Conservation (phyloP, 2,329 filamentous ascomycete species). For the Diplocarpon rosae region DNA sequence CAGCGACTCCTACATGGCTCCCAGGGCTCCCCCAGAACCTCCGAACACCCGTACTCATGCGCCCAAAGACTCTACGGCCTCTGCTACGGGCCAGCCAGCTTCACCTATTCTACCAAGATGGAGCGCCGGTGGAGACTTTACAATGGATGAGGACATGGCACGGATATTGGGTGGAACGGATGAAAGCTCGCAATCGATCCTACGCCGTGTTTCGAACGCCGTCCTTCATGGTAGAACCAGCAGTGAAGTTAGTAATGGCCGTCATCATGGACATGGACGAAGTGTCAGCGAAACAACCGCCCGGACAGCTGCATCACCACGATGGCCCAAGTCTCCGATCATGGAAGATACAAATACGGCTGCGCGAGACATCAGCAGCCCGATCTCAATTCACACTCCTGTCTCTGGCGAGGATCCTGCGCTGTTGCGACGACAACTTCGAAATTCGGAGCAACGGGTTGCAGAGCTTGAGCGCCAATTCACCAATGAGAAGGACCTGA, state of each 20-base stretch:
- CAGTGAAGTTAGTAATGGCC: slow-evolving; percentile 48
- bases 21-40: slow-evolving; percentile 26
- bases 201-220: slow-evolving; percentile 84
- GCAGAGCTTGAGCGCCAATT: slow-evolving; percentile 79
- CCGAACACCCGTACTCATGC: slow-evolving; percentile 10
- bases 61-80: slow-evolving; percentile 38
- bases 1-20: slow-evolving; percentile 27
- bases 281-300: slow-evolving; percentile 59
- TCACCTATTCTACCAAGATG: slow-evolving; percentile 61
- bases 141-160: slow-evolving; percentile 91
- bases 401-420: slow-evolving; percentile 53
- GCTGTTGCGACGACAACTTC: slow-evolving; percentile 62
- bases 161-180: slow-evolving; percentile 67
- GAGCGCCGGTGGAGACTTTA: slow-evolving; percentile 78
- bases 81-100: slow-evolving; percentile 27
- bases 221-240: slow-evolving; percentile 86
- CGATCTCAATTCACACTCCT: slow-evolving; percentile 48
- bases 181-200: slow-evolving; percentile 65
- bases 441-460: slow-evolving; percentile 72
- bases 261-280: slow-evolving; percentile 41
- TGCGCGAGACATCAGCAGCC: slow-evolving; percentile 58
- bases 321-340: slow-evolving; percentile 57
- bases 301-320: slow-evolving; percentile 49
- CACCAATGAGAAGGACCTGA: slow-evolving; percentile 37
- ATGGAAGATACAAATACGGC: slow-evolving; percentile 40